Evolutionary conservation across 768 basidiomycete genomes (phyloP), one percentile per base, ranked within the genome.

Genomic region (Lepiota brunneoincarnata): DNA sequence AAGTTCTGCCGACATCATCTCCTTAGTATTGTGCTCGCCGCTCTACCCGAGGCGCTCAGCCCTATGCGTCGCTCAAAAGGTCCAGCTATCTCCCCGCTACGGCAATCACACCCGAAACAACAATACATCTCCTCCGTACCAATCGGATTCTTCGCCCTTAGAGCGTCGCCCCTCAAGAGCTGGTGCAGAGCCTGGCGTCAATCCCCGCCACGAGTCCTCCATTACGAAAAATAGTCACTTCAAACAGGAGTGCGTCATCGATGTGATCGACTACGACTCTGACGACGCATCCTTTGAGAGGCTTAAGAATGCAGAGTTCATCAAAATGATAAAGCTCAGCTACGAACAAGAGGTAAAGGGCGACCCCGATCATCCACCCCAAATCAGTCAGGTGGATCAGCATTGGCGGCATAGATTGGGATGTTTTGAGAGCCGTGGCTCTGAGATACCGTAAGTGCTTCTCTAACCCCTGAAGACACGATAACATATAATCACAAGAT

Each of bases 121-220:
- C 15, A 18, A 12, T 18, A 4, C 49, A n/a, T n/a, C 38, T 17
- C n/a, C 36, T 38, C 15, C 37, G 12, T 24, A 12, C 21, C 17
- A 20, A 28, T 26, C 44, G 18, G 44, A 9, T 2, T 24, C 15
- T 15, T 21, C 51, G 12, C 15, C 20, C 24, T 15, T 37, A 6
- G 11, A 24, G 5, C 41, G n/a, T 21, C 18, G 21, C 36, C 34
- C 44, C 24, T 48, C 44, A 21, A 24, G 38, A 21, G 74, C 76
- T 31, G 86, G 84, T 21, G 83, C 82, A 9, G 85, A 88, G 65
- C 86, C 82, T 4, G 86, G 86, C 17, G 70, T 84, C 38, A 80
- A 85, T 63, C 82, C 83, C 11, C 75, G 80, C 23, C 75, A 78
- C 24, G 69, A 71, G 3, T 71, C 69, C 28, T 75, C 82, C 7